phyloP scores from a whole-genome alignment of 371 early-diverging fungal genomes.

The Mucor plumbeus region DNA sequence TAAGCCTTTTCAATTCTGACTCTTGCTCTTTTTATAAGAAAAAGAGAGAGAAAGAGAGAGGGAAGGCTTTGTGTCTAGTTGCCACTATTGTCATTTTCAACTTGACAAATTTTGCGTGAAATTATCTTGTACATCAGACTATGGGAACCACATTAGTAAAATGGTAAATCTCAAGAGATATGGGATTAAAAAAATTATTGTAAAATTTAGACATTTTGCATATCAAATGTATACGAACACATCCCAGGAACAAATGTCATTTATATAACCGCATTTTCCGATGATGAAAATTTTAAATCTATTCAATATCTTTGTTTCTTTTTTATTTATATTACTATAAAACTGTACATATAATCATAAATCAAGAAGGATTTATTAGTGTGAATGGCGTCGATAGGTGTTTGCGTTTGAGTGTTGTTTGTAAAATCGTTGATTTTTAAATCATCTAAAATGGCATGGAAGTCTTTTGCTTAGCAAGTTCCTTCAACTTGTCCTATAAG shows the following conservation, averaged over 20 bases:
- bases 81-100: too few relatives aligned
- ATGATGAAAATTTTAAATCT: not conserved
- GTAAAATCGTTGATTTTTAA: not conserved
- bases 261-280: not conserved
- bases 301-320: not conserved
- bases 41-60: too few relatives aligned
- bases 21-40: too few relatives aligned
- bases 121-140: too few relatives aligned
- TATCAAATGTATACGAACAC: not conserved
- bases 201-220: too few relatives aligned
- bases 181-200: too few relatives aligned
- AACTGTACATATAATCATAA: not conserved
- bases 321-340: not conserved
- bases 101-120: too few relatives aligned
- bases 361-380: not conserved
- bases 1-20: too few relatives aligned
- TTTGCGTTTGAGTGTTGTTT: not conserved
- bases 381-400: not conserved
- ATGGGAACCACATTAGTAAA: too few relatives aligned
- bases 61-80: too few relatives aligned
- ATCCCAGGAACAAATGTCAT: not conserved
- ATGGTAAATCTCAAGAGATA: too few relatives aligned
- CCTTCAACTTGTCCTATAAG: slow-evolving; percentile 53
- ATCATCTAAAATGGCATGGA: slow-evolving; percentile 53
- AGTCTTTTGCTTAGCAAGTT: slow-evolving; percentile 51